Conservation (phyloP, 495 filamentous ascomycete species). For the Penicillium angulare region DNA sequence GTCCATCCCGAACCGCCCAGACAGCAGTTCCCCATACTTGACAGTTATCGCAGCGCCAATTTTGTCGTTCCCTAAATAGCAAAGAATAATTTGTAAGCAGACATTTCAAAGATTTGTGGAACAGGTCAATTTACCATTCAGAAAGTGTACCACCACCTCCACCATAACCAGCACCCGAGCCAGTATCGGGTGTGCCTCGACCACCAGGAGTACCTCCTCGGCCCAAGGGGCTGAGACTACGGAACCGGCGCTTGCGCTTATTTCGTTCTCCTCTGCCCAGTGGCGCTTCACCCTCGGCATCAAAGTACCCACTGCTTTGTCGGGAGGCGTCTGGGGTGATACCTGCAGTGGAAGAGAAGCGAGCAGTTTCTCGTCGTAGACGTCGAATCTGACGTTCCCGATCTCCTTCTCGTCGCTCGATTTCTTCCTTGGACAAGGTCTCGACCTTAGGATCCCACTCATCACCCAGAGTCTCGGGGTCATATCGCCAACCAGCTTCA, state of each 20-base stretch:
- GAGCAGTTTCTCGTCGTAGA: conserved; percentile 83
- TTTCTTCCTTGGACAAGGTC: conserved; percentile 87
- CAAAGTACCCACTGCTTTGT: conserved; percentile 57
- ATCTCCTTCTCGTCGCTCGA: conserved; percentile 95
- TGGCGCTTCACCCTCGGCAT: conserved; percentile 60
- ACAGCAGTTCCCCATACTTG: conserved; percentile 82
- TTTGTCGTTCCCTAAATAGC: conserved; percentile 63
- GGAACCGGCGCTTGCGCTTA: conserved; percentile 91
- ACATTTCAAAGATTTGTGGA: not conserved
- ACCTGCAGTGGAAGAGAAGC: conserved; percentile 81
- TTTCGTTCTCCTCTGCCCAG: conserved; percentile 86
- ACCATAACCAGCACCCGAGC: conserved; percentile 59
- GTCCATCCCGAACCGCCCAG: conserved; percentile 94
- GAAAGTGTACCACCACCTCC: conserved; percentile 69
- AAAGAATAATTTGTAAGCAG: conserved; percentile 13
- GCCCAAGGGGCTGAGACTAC: conserved; percentile 76
- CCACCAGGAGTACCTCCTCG: conserved; percentile 67
- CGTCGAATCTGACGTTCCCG: conserved; percentile 86
- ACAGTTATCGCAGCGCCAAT: conserved; percentile 92
- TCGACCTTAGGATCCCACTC: conserved; percentile 97
- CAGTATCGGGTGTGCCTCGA: conserved; percentile 72
- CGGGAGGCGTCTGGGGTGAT: conserved; percentile 64
- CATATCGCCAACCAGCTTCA: conserved; percentile 92
- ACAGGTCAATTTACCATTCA: conserved; percentile 54
- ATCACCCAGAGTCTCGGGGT: conserved; percentile 81